phyloP scores from a whole-genome alignment of 1,139 yeast species.

The Zygotorulaspora mrakii region DNA sequence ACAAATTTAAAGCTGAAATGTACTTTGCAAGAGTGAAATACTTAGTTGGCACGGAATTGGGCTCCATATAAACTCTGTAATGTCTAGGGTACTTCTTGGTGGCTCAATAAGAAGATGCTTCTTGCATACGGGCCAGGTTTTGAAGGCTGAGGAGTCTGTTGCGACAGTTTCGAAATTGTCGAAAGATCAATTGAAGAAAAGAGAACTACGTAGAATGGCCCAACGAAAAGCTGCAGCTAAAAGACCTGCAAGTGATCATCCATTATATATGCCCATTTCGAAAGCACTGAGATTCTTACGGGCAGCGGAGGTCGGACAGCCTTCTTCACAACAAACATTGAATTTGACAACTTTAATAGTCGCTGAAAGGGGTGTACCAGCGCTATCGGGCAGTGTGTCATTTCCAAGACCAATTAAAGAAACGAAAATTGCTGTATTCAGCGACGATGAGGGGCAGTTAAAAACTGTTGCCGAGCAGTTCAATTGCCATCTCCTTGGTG shows the following conservation, averaged over 20 bases:
- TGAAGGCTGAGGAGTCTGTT: constrained; percentile 18
- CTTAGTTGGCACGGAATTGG: too few species aligned
- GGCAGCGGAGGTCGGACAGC: constrained; percentile 87
- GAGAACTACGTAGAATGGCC: constrained; percentile 31
- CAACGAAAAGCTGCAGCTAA: constrained; percentile 31
- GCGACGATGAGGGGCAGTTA: constrained; percentile 51
- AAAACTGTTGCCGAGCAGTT: constrained; percentile 52
- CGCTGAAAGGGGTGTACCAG: constrained; percentile 75
- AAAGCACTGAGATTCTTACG: constrained; percentile 73
- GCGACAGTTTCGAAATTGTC: constrained; percentile 20
- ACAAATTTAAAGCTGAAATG: neutral
- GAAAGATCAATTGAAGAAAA: constrained; percentile 33
- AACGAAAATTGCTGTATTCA: constrained; percentile 64
- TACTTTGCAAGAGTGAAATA: too few species aligned
- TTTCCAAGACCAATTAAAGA: constrained; percentile 74
- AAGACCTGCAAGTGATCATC: constrained; percentile 47
- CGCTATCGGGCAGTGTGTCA: constrained; percentile 66
- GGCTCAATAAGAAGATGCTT: constrained; percentile 8
- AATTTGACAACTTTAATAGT: constrained; percentile 64
- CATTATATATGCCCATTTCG: constrained; percentile 68
- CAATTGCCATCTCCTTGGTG: constrained; percentile 63
- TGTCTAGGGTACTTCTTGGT: constrained; percentile 2
- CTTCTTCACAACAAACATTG: constrained; percentile 63
- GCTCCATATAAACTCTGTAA: too few species aligned
- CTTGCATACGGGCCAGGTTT: constrained; percentile 13